Percentiles rank a stretch among this genome's conserved stretches.
These are phyloP conservation scores for Dichomitus squalens DNA, from an alignment of 1,284 basidiomycete species.

Conservation along the genomic window DNA sequence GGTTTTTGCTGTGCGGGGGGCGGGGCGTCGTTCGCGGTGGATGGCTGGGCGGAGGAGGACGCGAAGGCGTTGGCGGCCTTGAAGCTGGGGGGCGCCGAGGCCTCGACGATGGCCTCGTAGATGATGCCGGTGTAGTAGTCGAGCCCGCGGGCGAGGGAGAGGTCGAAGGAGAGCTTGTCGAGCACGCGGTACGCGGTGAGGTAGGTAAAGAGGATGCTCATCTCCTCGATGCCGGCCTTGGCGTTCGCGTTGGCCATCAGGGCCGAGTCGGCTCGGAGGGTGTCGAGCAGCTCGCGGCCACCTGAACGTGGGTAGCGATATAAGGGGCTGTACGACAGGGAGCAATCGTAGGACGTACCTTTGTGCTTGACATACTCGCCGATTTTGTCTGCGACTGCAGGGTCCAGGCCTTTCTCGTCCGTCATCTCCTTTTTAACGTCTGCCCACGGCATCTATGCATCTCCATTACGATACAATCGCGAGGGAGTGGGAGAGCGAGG, in stretches of 20 bases:
- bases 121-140: constrained; percentile 99
- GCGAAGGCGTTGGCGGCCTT: constrained; percentile 53
- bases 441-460: constrained; percentile 71
- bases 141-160: constrained; percentile 93
- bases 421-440: constrained; percentile 98
- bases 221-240: constrained; percentile 88
- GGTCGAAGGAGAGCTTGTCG: constrained; percentile 94
- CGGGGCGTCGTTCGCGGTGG: constrained; percentile 32
- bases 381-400: constrained; percentile 89
- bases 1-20: constrained; percentile 37
- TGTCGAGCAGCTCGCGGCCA: constrained; percentile 77
- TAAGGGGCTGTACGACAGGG: not conserved
- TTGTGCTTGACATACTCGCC: constrained; percentile 97
- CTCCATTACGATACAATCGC: not conserved
- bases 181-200: constrained; percentile 82
- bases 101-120: constrained; percentile 95
- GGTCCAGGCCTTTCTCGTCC: constrained; percentile 89
- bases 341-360: constrained; percentile 48
- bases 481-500: not conserved
- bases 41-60: constrained; percentile 36
- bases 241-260: constrained; percentile 78
- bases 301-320: constrained; percentile 43
- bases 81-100: constrained; percentile 88
- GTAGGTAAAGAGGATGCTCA: constrained; percentile 85
- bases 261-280: constrained; percentile 67